Conservation (phyloP, 139 green algal species). For the Closterium sp. region DNA sequence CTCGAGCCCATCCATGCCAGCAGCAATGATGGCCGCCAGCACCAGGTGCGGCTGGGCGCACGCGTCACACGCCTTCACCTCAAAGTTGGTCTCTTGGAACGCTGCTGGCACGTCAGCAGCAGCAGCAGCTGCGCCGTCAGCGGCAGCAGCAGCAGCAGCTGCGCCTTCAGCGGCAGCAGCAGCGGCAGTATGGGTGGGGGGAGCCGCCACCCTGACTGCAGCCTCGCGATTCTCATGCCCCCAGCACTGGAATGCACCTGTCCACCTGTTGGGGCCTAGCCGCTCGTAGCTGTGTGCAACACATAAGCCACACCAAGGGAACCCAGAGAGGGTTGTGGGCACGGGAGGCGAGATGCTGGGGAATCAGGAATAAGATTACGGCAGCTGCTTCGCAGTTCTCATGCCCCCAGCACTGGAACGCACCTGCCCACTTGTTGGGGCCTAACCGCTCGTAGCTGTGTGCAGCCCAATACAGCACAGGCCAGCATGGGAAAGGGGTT, state of each 20-base stretch:
- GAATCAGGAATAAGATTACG: no score
- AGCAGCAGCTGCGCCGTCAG: no score
- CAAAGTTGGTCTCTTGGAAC: conserved; percentile 39
- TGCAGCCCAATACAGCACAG: no score
- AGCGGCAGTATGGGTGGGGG: not conserved
- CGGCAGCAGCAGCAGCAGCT: not conserved
- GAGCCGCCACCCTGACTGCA: conserved; percentile 46
- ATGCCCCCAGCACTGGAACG: conserved; percentile 60
- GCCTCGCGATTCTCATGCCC: conserved; percentile 64
- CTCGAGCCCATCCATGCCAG: no score
- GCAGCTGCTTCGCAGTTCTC: conserved; percentile 63
- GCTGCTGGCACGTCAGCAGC: no score
- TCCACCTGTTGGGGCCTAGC: conserved; percentile 57
- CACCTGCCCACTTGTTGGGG: conserved; percentile 61
- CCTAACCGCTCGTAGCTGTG: conserved; percentile 53
- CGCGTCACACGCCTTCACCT: conserved; percentile 64
- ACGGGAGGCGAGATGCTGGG: no score
- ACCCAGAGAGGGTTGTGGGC: no score
- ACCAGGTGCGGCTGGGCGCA: conserved; percentile 69
- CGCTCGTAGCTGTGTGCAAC: conserved; percentile 54
- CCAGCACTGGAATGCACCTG: conserved; percentile 61
- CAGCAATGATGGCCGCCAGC: conserved; percentile 56
- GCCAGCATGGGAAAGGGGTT: no score
- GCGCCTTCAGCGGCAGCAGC: conserved; percentile 46
- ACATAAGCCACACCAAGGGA: no score